Evolutionary conservation across 352 stramenopile genomes (phyloP).

Genomic region (Phytophthora quininea): DNA sequence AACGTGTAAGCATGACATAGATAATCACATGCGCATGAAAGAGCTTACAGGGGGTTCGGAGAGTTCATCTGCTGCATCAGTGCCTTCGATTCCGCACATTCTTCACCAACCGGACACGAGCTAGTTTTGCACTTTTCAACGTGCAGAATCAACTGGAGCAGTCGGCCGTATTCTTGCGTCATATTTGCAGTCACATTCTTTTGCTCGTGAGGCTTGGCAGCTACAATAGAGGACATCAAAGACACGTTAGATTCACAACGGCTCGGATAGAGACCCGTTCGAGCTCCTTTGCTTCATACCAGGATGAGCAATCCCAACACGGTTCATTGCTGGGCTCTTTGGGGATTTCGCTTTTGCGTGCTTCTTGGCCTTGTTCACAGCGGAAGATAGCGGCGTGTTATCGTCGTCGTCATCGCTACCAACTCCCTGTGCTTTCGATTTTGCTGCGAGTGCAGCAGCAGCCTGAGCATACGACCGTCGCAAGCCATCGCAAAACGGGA

Average conservation of each 20-base stretch:
- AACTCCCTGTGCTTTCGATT: slow-evolving; percentile 32
- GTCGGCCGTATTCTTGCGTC: slow-evolving; percentile 81
- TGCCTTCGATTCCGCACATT: slow-evolving; percentile 77
- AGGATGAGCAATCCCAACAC: slow-evolving; percentile 5
- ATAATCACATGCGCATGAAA: slow-evolving; percentile 1
- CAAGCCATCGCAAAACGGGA: slow-evolving; percentile 84
- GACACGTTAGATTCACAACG: too few relatives aligned
- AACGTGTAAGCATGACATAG: slow-evolving; percentile 3
- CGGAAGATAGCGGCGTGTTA: slow-evolving; percentile 73
- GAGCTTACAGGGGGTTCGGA: slow-evolving; percentile 61
- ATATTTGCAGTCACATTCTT: slow-evolving; percentile 66
- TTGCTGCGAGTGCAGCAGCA: slow-evolving; percentile 40
- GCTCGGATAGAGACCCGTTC: slow-evolving; percentile 17
- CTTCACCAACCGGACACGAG: slow-evolving; percentile 68
- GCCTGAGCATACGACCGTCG: slow-evolving; percentile 62
- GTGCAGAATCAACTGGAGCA: slow-evolving; percentile 87
- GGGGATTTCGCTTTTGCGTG: slow-evolving; percentile 65
- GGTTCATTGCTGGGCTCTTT: slow-evolving; percentile 42
- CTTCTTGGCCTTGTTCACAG: slow-evolving; percentile 73
- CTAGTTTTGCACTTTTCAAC: slow-evolving; percentile 79
- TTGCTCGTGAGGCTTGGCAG: slow-evolving; percentile 33
- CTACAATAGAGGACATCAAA: not conserved
- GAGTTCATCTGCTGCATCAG: slow-evolving; percentile 79
- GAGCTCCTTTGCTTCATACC: slow-evolving; percentile 29
- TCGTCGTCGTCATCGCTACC: slow-evolving; percentile 73